phyloP scores from a whole-genome alignment of 2,329 filamentous ascomycete genomes.

The Aspergillus persii region DNA sequence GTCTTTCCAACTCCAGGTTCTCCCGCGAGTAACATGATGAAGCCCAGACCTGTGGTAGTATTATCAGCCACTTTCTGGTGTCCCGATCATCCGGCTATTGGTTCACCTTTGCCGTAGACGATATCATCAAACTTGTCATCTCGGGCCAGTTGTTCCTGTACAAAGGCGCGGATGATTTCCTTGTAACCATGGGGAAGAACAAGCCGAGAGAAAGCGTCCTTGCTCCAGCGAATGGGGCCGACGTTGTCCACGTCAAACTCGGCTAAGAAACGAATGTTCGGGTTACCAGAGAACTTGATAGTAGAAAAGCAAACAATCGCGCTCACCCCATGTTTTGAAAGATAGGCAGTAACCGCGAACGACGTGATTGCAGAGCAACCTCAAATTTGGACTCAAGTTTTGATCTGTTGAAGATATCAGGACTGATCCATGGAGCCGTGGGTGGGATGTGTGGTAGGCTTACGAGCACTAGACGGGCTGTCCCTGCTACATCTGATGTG shows the following conservation, averaged over 20 bases:
- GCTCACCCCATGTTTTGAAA: not conserved
- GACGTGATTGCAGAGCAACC: not conserved
- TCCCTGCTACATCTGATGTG: not conserved
- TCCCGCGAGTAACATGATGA: not conserved
- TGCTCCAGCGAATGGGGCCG: not conserved
- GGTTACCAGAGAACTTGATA: no score
- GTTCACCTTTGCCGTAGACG: not conserved
- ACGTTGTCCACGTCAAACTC: not conserved
- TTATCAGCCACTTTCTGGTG: not conserved
- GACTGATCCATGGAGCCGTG: no score
- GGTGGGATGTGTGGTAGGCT: no score
- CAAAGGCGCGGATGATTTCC: not conserved
- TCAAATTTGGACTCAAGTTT: not conserved
- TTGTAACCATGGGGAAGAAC: not conserved
- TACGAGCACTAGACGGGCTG: not conserved
- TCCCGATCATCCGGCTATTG: not conserved
- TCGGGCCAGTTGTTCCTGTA: not conserved
- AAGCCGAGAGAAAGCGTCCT: not conserved
- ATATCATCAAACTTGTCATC: slow-evolving; percentile 2
- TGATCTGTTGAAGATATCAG: not conserved
- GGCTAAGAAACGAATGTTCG: not conserved
- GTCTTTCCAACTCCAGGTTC: not conserved
- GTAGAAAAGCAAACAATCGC: no score
- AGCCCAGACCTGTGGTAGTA: not conserved
- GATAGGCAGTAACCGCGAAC: not conserved